A percentile compares a stretch with the other conserved stretches of the same genome.
phyloP scores from a whole-genome alignment of 331 rosid species.

The Ulmus americana region DNA sequence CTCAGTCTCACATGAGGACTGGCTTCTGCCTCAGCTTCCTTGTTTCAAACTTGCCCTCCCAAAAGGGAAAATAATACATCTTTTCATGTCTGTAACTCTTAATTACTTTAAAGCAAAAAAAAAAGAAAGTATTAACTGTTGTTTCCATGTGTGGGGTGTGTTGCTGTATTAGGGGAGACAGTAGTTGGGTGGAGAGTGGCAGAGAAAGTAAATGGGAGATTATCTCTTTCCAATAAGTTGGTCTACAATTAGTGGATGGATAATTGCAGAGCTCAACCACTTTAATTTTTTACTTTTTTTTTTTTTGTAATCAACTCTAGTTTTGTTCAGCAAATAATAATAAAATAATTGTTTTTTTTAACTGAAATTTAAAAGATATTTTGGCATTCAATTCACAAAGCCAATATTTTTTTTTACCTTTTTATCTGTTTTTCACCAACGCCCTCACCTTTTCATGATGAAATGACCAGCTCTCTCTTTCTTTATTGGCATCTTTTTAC shows the following conservation, averaged over 20 bases:
- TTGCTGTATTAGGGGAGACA: conserved; percentile 14
- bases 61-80: conserved; percentile 3
- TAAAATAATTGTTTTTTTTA: background rate
- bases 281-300: background rate
- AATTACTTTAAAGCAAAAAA: too few relatives aligned
- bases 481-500: background rate
- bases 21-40: background rate
- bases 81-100: conserved; percentile 1
- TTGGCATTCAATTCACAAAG: too few relatives aligned
- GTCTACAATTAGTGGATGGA: conserved; percentile 11
- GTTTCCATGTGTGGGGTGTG: conserved; percentile 9
- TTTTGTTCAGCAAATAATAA: background rate
- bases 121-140: background rate
- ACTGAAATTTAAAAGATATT: background rate
- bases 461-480: background rate
- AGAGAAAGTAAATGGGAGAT: conserved; percentile 16
- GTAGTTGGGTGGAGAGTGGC: conserved; percentile 23
- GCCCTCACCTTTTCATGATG: background rate
- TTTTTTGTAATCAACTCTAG: background rate
- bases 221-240: conserved; percentile 21
- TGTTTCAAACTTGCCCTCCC: background rate
- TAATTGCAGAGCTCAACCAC: conserved; percentile 7
- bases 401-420: too few relatives aligned
- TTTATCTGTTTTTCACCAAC: background rate
- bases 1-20: background rate